phyloP scores from a whole-genome alignment of 352 stramenopile species.

The Globisporangium cystogenes region DNA sequence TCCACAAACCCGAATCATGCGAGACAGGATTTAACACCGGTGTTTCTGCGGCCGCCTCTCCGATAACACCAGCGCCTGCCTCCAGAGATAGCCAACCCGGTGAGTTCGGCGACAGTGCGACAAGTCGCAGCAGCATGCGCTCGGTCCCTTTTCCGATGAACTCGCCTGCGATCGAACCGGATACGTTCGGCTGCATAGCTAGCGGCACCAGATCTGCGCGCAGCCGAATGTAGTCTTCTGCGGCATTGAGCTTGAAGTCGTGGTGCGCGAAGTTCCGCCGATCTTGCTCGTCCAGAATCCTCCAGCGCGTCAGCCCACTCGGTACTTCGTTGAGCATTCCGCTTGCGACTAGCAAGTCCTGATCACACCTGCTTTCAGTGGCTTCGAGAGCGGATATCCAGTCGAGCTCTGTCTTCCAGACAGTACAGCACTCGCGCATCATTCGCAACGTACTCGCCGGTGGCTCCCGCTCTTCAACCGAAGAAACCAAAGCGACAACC shows the following conservation, averaged over 20 bases:
- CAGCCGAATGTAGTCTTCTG: constrained; percentile 9
- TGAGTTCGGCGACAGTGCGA: neutral
- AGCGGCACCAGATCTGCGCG: constrained; percentile 19
- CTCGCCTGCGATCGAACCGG: constrained; percentile 30
- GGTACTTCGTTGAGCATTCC: neutral
- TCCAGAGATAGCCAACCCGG: neutral
- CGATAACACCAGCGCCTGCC: neutral
- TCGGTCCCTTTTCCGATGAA: constrained; percentile 31
- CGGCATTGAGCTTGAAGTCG: neutral
- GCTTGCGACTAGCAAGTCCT: neutral
- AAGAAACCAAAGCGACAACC: constrained; percentile 21
- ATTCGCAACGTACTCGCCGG: constrained; percentile 19
- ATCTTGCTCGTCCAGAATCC: constrained; percentile 11
- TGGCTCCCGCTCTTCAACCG: constrained; percentile 15
- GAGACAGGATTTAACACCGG: constrained; percentile 18
- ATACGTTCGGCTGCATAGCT: constrained; percentile 23
- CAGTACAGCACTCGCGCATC: constrained; percentile 25
- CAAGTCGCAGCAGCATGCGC: constrained; percentile 18
- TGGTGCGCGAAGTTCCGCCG: neutral
- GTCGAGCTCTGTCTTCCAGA: constrained; percentile 34
- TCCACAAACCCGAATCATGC: constrained; percentile 36
- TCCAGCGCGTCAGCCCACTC: constrained; percentile 23
- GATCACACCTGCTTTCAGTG: neutral
- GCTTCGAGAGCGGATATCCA: constrained; percentile 20
- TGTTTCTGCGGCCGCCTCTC: neutral